phyloP scores from a whole-genome alignment of 2,329 filamentous ascomycete genomes.

The Podosphaera fusca region DNA sequence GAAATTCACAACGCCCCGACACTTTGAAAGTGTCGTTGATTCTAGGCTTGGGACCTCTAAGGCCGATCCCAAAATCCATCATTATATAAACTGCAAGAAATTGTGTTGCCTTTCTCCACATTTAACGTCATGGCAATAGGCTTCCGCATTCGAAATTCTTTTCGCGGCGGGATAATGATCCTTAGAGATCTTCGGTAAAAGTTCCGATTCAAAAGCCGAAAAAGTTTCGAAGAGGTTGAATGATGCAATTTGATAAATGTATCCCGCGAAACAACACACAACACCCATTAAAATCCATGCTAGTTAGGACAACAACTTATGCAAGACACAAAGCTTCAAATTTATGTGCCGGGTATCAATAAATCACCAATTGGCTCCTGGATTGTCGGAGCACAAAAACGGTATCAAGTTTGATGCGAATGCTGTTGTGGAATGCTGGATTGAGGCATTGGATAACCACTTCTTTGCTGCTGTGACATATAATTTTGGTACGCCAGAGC shows the following conservation, averaged over 20 bases:
- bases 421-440: slow-evolving; percentile 62
- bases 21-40: neutral
- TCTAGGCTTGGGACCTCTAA: neutral
- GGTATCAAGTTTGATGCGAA: slow-evolving; percentile 46
- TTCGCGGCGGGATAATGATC: neutral
- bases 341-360: slow-evolving; percentile 38
- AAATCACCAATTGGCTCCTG: slow-evolving; percentile 15
- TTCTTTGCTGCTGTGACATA: slow-evolving; percentile 46
- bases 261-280: neutral
- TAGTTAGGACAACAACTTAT: neutral
- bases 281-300: neutral
- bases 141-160: neutral
- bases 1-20: neutral
- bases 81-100: neutral
- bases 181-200: neutral
- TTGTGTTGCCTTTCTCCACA: neutral
- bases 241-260: neutral
- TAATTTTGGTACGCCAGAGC: slow-evolving; percentile 69
- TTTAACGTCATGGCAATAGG: neutral
- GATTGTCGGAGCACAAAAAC: neutral
- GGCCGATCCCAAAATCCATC: neutral
- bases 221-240: neutral
- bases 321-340: slow-evolving; percentile 13
- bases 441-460: slow-evolving; percentile 58
- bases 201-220: neutral